phyloP scores from a whole-genome alignment of 768 basidiomycete genomes.

The Steccherinum ochraceum region DNA sequence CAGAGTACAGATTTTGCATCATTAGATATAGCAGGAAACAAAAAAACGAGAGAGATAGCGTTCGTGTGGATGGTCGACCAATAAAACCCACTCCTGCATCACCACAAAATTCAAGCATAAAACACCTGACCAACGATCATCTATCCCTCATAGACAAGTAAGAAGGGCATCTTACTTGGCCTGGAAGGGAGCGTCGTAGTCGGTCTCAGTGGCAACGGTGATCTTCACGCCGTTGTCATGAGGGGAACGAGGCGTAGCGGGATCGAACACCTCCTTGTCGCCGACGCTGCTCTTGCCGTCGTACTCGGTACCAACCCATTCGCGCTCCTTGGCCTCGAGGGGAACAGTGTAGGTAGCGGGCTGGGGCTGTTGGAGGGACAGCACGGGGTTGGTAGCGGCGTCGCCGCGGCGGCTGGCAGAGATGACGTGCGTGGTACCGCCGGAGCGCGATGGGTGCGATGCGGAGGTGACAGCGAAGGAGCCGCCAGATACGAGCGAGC shows the following conservation, averaged over 20 bases:
- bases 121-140: too few relatives aligned
- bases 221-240: conserved; percentile 10
- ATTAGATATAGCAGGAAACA: too few relatives aligned
- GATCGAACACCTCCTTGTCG: conserved; percentile 21
- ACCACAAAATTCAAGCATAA: too few relatives aligned
- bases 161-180: background rate
- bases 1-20: too few relatives aligned
- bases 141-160: too few relatives aligned
- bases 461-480: conserved; percentile 42
- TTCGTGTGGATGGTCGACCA: too few relatives aligned
- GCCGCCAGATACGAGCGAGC: conserved; percentile 67
- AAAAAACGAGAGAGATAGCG: too few relatives aligned
- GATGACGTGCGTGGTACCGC: conserved; percentile 25
- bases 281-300: conserved; percentile 24
- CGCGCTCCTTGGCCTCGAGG: conserved; percentile 21
- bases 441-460: conserved; percentile 18
- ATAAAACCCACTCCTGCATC: too few relatives aligned
- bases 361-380: conserved; percentile 18
- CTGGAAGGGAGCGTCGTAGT: background rate
- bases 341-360: conserved; percentile 26
- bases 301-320: conserved; percentile 17
- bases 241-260: conserved; percentile 2
- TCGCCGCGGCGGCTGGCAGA: conserved; percentile 15
- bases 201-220: conserved; percentile 11
- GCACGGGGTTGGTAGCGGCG: conserved; percentile 17